Evolutionary conservation across 768 basidiomycete genomes (phyloP).

Genomic region (Pleurotus platypus): DNA sequence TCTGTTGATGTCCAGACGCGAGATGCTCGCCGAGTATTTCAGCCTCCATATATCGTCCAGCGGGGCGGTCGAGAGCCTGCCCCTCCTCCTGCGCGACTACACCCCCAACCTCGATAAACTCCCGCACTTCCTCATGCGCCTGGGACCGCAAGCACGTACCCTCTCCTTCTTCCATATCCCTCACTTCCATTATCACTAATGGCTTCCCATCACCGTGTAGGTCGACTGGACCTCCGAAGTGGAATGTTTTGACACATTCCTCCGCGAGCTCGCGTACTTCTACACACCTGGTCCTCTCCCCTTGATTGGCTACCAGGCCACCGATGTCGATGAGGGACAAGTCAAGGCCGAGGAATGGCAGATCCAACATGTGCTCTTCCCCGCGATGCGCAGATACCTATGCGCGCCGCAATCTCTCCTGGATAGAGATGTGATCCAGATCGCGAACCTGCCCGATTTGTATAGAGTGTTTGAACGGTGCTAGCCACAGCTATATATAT

Average conservation of each 20-base stretch:
- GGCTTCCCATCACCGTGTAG: conserved; percentile 30
- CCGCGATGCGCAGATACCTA: conserved; percentile 77
- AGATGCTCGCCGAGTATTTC: conserved; percentile 94
- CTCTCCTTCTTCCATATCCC: neutral
- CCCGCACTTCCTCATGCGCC: conserved; percentile 84
- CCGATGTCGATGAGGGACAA: conserved; percentile 27
- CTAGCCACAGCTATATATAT: conserved; percentile 25
- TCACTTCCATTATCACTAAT: neutral
- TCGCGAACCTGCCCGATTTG: conserved; percentile 86
- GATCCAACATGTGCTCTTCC: conserved; percentile 88
- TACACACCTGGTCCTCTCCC: conserved; percentile 66
- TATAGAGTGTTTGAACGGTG: conserved; percentile 96
- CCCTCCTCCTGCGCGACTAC: conserved; percentile 81
- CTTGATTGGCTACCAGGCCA: conserved; percentile 13
- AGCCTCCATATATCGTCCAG: conserved; percentile 63
- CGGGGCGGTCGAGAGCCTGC: conserved; percentile 73
- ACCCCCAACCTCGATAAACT: conserved; percentile 89
- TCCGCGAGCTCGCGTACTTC: conserved; percentile 90
- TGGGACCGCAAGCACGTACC: conserved; percentile 77
- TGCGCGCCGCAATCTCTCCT: conserved; percentile 61
- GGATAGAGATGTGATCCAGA: conserved; percentile 76
- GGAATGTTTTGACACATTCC: conserved; percentile 81
- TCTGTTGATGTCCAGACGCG: conserved; percentile 56
- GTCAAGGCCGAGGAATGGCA: conserved; percentile 76
- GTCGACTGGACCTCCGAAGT: conserved; percentile 86